Conservation (phyloP, 139 green algal genomes). For the Deuterostichococcus epilithicus region DNA sequence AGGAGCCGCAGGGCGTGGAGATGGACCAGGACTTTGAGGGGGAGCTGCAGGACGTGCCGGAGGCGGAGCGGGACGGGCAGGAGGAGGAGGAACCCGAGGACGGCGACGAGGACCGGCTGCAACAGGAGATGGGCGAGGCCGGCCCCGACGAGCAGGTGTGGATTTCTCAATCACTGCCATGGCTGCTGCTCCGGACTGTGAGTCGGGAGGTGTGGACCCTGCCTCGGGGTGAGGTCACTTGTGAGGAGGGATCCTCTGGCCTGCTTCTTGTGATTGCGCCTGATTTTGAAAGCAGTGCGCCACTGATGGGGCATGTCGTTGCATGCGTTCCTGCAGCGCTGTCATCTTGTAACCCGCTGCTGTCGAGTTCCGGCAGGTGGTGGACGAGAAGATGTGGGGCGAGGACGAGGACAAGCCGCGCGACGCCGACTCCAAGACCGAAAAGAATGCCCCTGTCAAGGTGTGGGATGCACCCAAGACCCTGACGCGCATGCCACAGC, state of each 20-base stretch:
- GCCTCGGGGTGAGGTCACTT: no score
- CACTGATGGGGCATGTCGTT: conserved; percentile 50
- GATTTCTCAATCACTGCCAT: neutral
- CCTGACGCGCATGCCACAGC: neutral
- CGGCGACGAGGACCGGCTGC: conserved; percentile 44
- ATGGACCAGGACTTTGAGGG: conserved; percentile 98
- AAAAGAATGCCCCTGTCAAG: conserved; percentile 49
- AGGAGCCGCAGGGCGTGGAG: conserved; percentile 82
- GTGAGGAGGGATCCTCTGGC: no score
- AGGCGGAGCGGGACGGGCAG: conserved; percentile 51
- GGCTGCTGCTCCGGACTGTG: neutral
- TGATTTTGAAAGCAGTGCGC: conserved; percentile 21
- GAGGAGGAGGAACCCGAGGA: conserved; percentile 57
- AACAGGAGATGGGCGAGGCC: conserved; percentile 78
- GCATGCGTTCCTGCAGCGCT: conserved; percentile 47
- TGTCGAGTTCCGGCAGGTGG: conserved; percentile 43
- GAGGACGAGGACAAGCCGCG: conserved; percentile 56
- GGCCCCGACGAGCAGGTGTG: conserved; percentile 29
- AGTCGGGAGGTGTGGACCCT: conserved; percentile 14
- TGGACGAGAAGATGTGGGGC: conserved; percentile 92
- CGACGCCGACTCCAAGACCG: conserved; percentile 53
- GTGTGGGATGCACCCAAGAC: neutral
- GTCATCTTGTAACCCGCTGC: no score
- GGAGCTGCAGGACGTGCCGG: conserved; percentile 62
- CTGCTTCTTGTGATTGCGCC: no score